Evolutionary conservation across 2,329 filamentous ascomycete species (phyloP), one percentile per base, ranked within the genome.

Genomic region (Claviceps quebecensis): DNA sequence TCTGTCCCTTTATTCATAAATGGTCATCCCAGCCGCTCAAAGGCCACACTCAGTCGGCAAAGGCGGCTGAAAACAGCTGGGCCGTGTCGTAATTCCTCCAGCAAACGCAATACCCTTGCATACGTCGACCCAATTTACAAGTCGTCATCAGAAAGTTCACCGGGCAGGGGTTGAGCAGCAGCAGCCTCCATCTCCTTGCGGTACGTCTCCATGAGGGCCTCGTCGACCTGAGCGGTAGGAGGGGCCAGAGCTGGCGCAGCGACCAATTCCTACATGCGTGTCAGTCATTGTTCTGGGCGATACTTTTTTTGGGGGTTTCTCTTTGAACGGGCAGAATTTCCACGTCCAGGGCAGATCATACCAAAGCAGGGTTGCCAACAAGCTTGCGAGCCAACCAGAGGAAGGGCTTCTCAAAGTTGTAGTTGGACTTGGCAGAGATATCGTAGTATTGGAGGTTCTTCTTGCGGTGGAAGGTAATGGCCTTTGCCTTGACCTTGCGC

Each of bases 391-490:
- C 91, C 64, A 98, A 85, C 93, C 93, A 97, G 64, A 97, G 85
- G 87, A 98, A 97, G 58, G 91, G 91, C 83, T 97, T 98, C 84
- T 97, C 91, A 73, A 97, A 97, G 84, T 97, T 97, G 78, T 98
- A 97, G 81, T 97, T 97, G 68, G 90, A 96, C 80, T 97, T 98
- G 74, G 93, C 93, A 43, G 89, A 96, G 71, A 97, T 97, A 65
- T 97, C 93, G 81, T 98, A 98, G 83, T 97, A 98, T 76, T 98
- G 93, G 50, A 98, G 84, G 76, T 97, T 98, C 85, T 98, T 98
- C 87, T 98, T 98, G 76, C 93, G 88, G 82, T 98, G 93, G 87
- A 98, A 98, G 61, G 93, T 98, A 75, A 98, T 98, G 69, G 91
- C 94, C 87, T 98, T 98, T 69, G 93, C 93, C 84, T 98, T 98